These are phyloP conservation scores for Aspergillus bertholletiae DNA, from an alignment of 495 filamentous ascomycete species.

Conservation along the genomic window DNA sequence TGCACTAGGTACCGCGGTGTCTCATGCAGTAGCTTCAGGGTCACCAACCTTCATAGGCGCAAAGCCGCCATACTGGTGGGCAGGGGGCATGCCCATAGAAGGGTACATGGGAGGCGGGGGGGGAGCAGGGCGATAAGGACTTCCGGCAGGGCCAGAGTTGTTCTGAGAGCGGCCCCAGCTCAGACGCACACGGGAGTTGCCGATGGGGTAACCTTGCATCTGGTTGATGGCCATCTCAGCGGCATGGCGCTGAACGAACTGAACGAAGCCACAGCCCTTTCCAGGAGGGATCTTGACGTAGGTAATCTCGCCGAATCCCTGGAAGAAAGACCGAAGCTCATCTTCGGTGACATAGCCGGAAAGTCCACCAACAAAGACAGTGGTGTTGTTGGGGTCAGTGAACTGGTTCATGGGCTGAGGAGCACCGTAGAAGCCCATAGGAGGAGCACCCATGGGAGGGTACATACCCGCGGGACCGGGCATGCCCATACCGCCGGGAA, in stretches of 20 bases:
- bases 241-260: conserved; percentile 98
- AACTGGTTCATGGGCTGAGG: conserved; percentile 99
- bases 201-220: conserved; percentile 99
- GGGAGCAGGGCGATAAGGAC: conserved; percentile 92
- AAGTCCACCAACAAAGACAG: conserved; percentile 95
- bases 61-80: conserved; percentile 70
- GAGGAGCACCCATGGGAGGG: conserved; percentile 72
- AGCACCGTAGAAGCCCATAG: conserved; percentile 76
- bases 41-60: conserved; percentile 71
- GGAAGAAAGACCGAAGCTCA: conserved; percentile 98
- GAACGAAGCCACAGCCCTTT: conserved; percentile 98
- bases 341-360: conserved; percentile 99
- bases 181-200: conserved; percentile 95
- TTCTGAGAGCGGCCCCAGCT: conserved; percentile 98
- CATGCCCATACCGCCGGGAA: conserved; percentile 55
- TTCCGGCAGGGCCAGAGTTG: conserved; percentile 96
- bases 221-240: conserved; percentile 99
- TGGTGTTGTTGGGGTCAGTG: conserved; percentile 99
- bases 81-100: conserved; percentile 76
- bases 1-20: not conserved
- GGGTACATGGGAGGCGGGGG: conserved; percentile 85
- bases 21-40: conserved; percentile 3
- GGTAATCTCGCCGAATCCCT: conserved; percentile 98
- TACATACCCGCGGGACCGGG: conserved; percentile 47
- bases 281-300: conserved; percentile 99